These are phyloP conservation scores for Fusarium sp. DNA, from an alignment of 2,329 filamentous ascomycete genomes.

Conservation along the genomic window DNA sequence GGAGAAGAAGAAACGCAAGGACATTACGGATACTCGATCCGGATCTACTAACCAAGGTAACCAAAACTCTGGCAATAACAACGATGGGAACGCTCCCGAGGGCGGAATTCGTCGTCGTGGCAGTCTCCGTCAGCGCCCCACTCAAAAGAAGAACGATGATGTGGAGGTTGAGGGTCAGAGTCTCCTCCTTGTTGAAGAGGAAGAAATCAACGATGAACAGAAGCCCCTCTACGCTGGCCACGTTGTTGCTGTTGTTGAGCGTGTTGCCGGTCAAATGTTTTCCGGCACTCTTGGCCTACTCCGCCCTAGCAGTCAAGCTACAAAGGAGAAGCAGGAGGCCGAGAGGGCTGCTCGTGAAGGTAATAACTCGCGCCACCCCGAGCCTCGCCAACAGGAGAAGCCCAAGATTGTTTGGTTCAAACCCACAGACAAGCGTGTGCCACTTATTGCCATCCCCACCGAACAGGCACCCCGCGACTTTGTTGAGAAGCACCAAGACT, in stretches of 20 bases:
- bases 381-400: conserved; percentile 87
- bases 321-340: conserved; percentile 99
- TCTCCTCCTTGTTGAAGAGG: conserved; percentile 94
- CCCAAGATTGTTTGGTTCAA: conserved; percentile 99
- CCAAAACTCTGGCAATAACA: conserved; percentile 69
- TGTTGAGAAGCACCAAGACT: conserved; percentile 97
- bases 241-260: conserved; percentile 96
- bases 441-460: conserved; percentile 96
- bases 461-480: conserved; percentile 98
- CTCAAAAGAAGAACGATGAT: conserved; percentile 99
- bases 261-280: conserved; percentile 98
- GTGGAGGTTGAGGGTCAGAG: conserved; percentile 99
- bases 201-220: conserved; percentile 98
- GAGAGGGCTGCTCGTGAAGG: conserved; percentile 93
- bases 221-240: conserved; percentile 98
- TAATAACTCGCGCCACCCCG: conserved; percentile 74
- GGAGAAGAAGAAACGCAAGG: conserved; percentile 99
- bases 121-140: conserved; percentile 94
- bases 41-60: conserved; percentile 79
- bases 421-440: conserved; percentile 98
- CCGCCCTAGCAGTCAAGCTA: conserved; percentile 96
- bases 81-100: conserved; percentile 73
- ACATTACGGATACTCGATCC: conserved; percentile 90
- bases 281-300: conserved; percentile 94
- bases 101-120: conserved; percentile 91